phyloP scores from a whole-genome alignment of 31 red algal species.

The Asparagopsis taxiformis region DNA sequence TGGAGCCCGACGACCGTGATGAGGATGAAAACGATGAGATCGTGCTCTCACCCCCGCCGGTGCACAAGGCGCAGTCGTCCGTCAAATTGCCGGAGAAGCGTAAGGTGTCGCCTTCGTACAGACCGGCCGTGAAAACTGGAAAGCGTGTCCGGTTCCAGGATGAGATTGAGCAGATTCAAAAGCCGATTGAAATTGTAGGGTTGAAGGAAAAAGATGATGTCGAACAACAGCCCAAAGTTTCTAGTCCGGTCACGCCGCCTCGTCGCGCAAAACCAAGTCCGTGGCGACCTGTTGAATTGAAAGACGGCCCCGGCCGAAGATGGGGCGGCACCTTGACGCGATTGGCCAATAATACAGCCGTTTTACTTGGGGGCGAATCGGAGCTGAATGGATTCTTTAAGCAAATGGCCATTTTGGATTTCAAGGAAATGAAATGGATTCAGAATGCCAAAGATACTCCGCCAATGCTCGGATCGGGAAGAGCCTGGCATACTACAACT shows the following conservation, averaged over 20 bases:
- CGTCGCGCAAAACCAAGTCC: slow-evolving; percentile 9
- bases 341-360: not conserved
- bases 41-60: too few species aligned
- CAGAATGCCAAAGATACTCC: slow-evolving; percentile 16
- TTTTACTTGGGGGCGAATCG: slow-evolving; percentile 42
- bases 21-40: too few species aligned
- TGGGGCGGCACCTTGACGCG: slow-evolving; percentile 40
- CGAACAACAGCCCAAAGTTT: not conserved
- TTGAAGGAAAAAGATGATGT: not conserved
- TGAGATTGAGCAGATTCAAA: not conserved
- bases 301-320: slow-evolving; percentile 12
- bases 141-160: slow-evolving; percentile 7
- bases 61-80: too few species aligned
- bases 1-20: too few species aligned
- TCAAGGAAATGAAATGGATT: slow-evolving; percentile 22
- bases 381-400: slow-evolving; percentile 31
- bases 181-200: not conserved
- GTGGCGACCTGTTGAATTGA: slow-evolving; percentile 2
- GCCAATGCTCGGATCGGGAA: slow-evolving; percentile 25
- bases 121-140: slow-evolving; percentile 6
- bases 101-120: not conserved
- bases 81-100: not conserved
- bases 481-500: slow-evolving; percentile 53
- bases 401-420: slow-evolving; percentile 13
- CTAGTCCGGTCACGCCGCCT: slow-evolving; percentile 7